These are phyloP conservation scores for Climacium dendroides DNA, from an alignment of 225 moss, liverwort and hornwort genomes.

Conservation along the genomic window DNA sequence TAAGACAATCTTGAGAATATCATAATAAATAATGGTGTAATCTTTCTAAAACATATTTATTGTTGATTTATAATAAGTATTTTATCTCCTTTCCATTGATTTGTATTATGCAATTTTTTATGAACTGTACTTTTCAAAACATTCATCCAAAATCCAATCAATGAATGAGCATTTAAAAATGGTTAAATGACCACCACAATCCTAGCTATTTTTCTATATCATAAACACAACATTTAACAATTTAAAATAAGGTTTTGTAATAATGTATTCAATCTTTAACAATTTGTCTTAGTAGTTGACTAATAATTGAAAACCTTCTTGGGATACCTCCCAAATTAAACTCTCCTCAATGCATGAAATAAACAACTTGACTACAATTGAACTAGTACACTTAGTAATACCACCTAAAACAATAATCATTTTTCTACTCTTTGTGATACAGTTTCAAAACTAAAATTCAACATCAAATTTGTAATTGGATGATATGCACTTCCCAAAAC, in stretches of 20 bases:
- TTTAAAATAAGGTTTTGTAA: background rate
- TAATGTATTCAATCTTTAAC: background rate
- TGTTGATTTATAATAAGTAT: background rate
- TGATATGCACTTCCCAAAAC: background rate
- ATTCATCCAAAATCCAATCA: background rate
- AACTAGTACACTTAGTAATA: rapidly evolving
- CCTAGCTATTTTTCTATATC: background rate
- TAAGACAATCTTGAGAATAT: rapidly evolving
- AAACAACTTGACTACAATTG: background rate
- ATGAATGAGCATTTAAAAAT: background rate
- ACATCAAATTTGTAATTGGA: background rate
- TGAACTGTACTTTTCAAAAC: background rate
- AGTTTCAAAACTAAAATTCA: too few relatives aligned
- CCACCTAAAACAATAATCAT: rapidly evolving
- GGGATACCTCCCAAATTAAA: background rate
- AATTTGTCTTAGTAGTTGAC: too few relatives aligned
- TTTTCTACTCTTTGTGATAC: too few relatives aligned
- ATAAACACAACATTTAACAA: background rate
- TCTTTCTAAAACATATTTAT: too few relatives aligned
- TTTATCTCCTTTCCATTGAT: background rate
- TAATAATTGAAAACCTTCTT: background rate
- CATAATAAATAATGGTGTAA: background rate
- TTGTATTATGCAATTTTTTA: background rate
- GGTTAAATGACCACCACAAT: too few relatives aligned
- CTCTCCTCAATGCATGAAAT: rapidly evolving